Conservation (phyloP, 2,329 filamentous ascomycete genomes). For the Ophiostoma angusticollis region DNA sequence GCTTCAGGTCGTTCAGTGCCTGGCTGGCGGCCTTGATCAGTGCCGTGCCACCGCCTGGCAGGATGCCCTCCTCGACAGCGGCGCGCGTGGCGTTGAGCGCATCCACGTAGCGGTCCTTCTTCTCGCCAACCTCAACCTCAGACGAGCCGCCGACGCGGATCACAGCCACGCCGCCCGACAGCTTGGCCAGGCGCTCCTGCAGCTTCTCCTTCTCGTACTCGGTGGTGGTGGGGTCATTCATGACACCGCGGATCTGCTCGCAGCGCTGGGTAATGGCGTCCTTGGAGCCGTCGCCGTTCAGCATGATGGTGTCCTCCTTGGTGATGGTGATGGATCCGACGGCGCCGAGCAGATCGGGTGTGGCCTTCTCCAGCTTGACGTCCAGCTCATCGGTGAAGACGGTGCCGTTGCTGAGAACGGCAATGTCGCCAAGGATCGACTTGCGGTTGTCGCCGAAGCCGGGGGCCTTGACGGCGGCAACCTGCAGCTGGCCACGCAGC, state of each 20-base stretch:
- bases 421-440: constrained; percentile 95
- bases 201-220: constrained; percentile 99
- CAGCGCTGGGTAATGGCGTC: constrained; percentile 87
- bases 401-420: constrained; percentile 87
- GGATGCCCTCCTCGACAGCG: constrained; percentile 97
- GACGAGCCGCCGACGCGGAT: constrained; percentile 98
- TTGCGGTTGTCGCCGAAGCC: constrained; percentile 99
- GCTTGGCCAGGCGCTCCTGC: constrained; percentile 97
- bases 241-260: constrained; percentile 97
- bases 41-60: constrained; percentile 95
- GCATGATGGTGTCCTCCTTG: constrained; percentile 98
- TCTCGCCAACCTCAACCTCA: constrained; percentile 97
- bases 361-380: constrained; percentile 98
- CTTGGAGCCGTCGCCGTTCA: constrained; percentile 95
- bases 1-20: constrained; percentile 70
- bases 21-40: constrained; percentile 94
- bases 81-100: constrained; percentile 95
- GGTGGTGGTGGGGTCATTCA: constrained; percentile 82
- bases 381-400: constrained; percentile 98
- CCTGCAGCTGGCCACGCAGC: constrained; percentile 97
- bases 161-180: constrained; percentile 96
- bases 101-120: constrained; percentile 99
- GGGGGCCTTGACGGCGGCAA: constrained; percentile 95
- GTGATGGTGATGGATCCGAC: constrained; percentile 99
- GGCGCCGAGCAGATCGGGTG: constrained; percentile 86